Conservation (phyloP, 2,329 filamentous ascomycete genomes). For the Lachnellula occidentalis region DNA sequence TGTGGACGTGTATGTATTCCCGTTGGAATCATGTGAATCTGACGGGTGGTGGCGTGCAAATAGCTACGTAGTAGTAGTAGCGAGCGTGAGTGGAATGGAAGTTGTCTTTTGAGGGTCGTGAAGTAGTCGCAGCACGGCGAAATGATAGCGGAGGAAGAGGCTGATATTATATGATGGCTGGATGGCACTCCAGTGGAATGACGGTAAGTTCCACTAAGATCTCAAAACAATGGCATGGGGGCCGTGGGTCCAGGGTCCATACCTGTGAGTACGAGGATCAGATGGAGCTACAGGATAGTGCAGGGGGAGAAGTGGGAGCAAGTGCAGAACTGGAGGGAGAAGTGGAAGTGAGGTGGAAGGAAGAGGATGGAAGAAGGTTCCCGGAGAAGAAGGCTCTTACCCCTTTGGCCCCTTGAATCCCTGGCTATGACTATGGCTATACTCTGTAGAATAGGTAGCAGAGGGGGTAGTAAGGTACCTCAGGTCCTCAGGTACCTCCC, state of each 20-base stretch:
- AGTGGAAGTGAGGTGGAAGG: background rate
- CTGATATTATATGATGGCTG: constrained; percentile 25
- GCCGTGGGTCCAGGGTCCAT: background rate
- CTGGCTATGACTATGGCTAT: too few relatives aligned
- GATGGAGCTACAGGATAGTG: constrained; percentile 1
- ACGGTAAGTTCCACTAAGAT: constrained; percentile 21
- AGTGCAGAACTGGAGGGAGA: background rate
- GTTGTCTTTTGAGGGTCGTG: background rate
- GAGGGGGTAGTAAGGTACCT: background rate
- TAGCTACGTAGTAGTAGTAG: constrained; percentile 10
- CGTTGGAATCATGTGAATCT: background rate
- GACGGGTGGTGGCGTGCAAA: background rate
- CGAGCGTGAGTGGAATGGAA: constrained; percentile 15
- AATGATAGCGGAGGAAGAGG: constrained; percentile 13
- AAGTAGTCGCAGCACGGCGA: constrained; percentile 1
- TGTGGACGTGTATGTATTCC: background rate
- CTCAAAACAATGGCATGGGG: constrained; percentile 15
- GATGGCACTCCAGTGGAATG: constrained; percentile 12
- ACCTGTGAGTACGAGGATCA: constrained; percentile 2
- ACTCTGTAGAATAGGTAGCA: too few relatives aligned
- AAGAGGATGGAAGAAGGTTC: too few relatives aligned
- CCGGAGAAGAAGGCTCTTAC: too few relatives aligned
- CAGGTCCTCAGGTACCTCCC: too few relatives aligned
- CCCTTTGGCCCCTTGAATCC: too few relatives aligned
- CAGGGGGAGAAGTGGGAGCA: background rate